A percentile compares a stretch with the other conserved stretches of the same genome.
These are phyloP conservation scores for Alternaria atra DNA, from an alignment of 2,329 filamentous ascomycete species.

Conservation along the genomic window DNA sequence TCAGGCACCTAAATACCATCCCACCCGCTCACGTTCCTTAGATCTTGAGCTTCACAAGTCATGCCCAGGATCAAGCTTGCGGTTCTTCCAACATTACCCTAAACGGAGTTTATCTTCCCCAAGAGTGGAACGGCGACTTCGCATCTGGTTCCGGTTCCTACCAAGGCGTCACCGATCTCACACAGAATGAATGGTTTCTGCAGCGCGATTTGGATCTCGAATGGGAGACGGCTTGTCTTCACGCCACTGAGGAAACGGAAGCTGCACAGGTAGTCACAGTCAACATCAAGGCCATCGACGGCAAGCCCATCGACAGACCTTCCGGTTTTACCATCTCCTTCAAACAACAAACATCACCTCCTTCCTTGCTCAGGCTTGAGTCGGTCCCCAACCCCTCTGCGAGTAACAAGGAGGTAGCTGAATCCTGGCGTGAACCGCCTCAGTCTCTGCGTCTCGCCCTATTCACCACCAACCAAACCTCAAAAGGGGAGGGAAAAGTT, in stretches of 20 bases:
- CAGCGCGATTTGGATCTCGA: constrained; percentile 50
- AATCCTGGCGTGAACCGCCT: constrained; percentile 51
- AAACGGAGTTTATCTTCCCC: constrained; percentile 51
- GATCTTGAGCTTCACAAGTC: constrained; percentile 54
- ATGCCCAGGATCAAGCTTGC: constrained; percentile 50
- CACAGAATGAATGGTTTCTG: constrained; percentile 45
- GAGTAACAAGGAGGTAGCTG: constrained; percentile 34
- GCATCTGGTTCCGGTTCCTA: constrained; percentile 48
- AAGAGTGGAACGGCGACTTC: constrained; percentile 51
- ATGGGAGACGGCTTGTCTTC: constrained; percentile 53
- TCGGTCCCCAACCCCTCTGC: constrained; percentile 44
- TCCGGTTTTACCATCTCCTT: constrained; percentile 53
- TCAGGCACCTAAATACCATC: constrained; percentile 41
- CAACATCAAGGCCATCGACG: constrained; percentile 52
- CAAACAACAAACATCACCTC: constrained; percentile 49
- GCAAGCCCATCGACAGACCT: constrained; percentile 38
- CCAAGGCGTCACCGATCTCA: constrained; percentile 38
- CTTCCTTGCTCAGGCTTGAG: constrained; percentile 49
- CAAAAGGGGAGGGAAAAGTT: constrained; percentile 11
- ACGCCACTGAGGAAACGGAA: constrained; percentile 37
- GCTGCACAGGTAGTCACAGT: constrained; percentile 52
- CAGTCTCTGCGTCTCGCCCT: constrained; percentile 42
- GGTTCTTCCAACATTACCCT: constrained; percentile 54
- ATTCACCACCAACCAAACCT: constrained; percentile 13
- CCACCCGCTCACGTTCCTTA: constrained; percentile 44